phyloP scores from a whole-genome alignment of 2,329 filamentous ascomycete genomes.

The Arthrobotrys sinensis region DNA sequence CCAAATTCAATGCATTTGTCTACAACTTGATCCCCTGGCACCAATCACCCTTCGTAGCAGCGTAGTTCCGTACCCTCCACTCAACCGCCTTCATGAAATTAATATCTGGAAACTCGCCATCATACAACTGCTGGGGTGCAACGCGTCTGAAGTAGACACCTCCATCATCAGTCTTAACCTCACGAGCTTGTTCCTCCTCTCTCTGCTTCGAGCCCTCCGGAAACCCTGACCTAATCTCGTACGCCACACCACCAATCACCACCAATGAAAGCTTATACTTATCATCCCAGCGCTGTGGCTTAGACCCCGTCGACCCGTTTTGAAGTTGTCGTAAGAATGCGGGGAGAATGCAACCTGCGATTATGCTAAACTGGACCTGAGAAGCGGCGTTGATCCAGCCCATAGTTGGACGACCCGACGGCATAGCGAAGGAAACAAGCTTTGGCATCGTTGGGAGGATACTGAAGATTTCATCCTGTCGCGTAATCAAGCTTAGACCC shows the following conservation, averaged over 20 bases:
- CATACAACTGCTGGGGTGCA: neutral
- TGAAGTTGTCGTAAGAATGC: conserved; percentile 32
- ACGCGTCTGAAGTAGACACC: conserved; percentile 21
- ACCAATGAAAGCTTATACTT: conserved; percentile 32
- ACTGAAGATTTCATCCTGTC: conserved; percentile 30
- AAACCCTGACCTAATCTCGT: conserved; percentile 8
- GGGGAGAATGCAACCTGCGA: neutral
- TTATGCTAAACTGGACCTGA: neutral
- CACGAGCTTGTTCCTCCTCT: neutral
- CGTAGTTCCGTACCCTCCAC: conserved; percentile 45
- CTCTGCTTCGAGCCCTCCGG: neutral
- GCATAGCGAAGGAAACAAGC: conserved; percentile 19
- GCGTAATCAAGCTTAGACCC: no score
- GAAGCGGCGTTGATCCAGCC: neutral
- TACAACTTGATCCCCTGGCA: conserved; percentile 43
- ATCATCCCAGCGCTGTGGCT: conserved; percentile 22
- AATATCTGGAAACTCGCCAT: conserved; percentile 15
- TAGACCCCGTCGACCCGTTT: neutral
- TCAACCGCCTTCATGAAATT: conserved; percentile 20
- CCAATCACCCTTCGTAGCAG: conserved; percentile 26
- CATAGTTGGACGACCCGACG: neutral
- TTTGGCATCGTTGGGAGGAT: conserved; percentile 30
- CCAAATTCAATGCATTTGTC: neutral
- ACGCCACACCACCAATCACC: conserved; percentile 9
- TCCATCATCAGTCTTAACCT: neutral